Percentiles rank a stretch among this genome's conserved stretches.
Evolutionary conservation across 805 yeast species (phyloP).

Genomic region (Starmerella vaccinii): DNA sequence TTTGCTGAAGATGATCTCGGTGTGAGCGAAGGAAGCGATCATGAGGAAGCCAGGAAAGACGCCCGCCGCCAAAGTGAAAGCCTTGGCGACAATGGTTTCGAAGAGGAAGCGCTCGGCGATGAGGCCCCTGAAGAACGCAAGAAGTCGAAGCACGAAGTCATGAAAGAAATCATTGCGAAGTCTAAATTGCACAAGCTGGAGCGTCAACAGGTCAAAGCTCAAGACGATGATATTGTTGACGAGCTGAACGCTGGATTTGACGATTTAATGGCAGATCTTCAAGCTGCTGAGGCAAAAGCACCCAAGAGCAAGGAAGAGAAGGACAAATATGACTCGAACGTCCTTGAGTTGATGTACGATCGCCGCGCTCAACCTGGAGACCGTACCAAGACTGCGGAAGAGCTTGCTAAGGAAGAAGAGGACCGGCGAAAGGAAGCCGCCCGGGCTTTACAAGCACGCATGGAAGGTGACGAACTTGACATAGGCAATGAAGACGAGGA

Average conservation of each 20-base stretch:
- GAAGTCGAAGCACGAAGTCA: slow-evolving; percentile 36
- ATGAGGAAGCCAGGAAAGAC: not conserved
- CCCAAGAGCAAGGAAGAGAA: not conserved
- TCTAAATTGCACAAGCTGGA: slow-evolving; percentile 36
- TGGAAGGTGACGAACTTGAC: slow-evolving; percentile 34
- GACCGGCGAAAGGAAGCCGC: slow-evolving; percentile 30
- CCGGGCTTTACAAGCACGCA: slow-evolving; percentile 31
- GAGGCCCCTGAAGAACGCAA: slow-evolving; percentile 32
- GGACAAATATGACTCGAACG: slow-evolving; percentile 27
- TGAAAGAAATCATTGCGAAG: slow-evolving; percentile 38
- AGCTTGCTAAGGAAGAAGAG: slow-evolving; percentile 31
- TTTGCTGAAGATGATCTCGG: slow-evolving; percentile 42
- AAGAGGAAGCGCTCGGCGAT: slow-evolving; percentile 6
- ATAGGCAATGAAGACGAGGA: slow-evolving; percentile 23
- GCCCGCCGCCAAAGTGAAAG: not conserved
- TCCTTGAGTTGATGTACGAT: slow-evolving; percentile 35
- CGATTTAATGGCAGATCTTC: slow-evolving; percentile 28
- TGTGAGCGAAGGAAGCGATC: slow-evolving; percentile 17
- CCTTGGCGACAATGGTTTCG: not conserved
- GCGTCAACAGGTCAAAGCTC: slow-evolving; percentile 34
- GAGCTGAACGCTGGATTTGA: slow-evolving; percentile 32
- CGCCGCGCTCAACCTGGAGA: slow-evolving; percentile 36
- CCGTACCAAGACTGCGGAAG: slow-evolving; percentile 37
- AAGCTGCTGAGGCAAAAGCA: slow-evolving; percentile 11
- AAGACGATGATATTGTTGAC: slow-evolving; percentile 32